phyloP scores from a whole-genome alignment of 176 grass and related monocot genomes.

The Cenchrus purpureus region DNA sequence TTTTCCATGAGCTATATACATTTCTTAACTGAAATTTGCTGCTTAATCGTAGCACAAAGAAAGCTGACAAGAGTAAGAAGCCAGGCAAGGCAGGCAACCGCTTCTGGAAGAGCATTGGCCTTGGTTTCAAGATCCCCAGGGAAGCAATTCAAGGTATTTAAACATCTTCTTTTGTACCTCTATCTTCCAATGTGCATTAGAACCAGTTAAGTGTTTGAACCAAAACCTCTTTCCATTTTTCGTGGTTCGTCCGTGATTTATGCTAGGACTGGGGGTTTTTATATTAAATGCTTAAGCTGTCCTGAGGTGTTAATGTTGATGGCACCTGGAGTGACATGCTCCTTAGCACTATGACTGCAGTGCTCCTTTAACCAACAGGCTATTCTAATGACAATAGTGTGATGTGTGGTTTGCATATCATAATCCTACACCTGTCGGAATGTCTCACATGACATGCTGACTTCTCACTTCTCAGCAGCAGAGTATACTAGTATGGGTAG shows the following conservation, averaged over 20 bases:
- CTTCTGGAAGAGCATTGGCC: slow-evolving; percentile 89
- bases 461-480: background rate
- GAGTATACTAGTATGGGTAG: background rate
- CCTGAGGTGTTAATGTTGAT: slow-evolving; percentile 8
- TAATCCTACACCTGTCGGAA: slow-evolving; percentile 29
- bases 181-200: background rate
- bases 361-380: slow-evolving; percentile 36
- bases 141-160: slow-evolving; percentile 75
- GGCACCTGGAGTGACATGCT: slow-evolving; percentile 39
- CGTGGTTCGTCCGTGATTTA: background rate
- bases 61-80: slow-evolving; percentile 70
- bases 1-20: background rate
- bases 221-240: background rate
- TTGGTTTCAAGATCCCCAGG: slow-evolving; percentile 90
- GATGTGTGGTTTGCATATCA: slow-evolving; percentile 45
- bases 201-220: too few species aligned
- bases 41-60: slow-evolving; percentile 64
- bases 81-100: slow-evolving; percentile 89
- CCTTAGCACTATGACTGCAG: background rate
- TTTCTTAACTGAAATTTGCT: background rate
- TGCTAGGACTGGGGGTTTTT: background rate
- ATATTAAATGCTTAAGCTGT: slow-evolving; percentile 1
- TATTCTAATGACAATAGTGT: slow-evolving; percentile 1
- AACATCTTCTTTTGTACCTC: background rate
- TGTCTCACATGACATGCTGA: background rate